Evolutionary conservation across 2,329 filamentous ascomycete species (phyloP).

Genomic region (Dendrostoma leiphaemia): DNA sequence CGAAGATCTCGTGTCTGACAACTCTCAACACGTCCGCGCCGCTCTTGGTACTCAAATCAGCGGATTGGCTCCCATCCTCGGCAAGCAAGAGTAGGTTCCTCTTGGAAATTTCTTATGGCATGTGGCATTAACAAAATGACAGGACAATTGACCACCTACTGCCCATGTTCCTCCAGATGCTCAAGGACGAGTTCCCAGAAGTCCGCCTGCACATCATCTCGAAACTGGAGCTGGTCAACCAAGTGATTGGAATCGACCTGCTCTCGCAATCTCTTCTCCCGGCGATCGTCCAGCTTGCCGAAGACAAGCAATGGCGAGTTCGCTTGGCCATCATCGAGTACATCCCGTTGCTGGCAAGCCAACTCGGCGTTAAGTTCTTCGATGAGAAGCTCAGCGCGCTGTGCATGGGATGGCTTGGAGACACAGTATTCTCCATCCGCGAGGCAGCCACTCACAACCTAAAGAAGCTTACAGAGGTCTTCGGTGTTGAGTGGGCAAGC

Average conservation of each 20-base stretch:
- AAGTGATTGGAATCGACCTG: slow-evolving; percentile 96
- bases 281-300: slow-evolving; percentile 93
- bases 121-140: slow-evolving; percentile 20
- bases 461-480: slow-evolving; percentile 98
- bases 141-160: slow-evolving; percentile 95
- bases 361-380: slow-evolving; percentile 96
- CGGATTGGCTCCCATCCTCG: slow-evolving; percentile 91
- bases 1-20: slow-evolving; percentile 93
- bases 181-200: slow-evolving; percentile 98
- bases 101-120: not conserved
- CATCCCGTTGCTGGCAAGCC: slow-evolving; percentile 91
- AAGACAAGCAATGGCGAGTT: slow-evolving; percentile 99
- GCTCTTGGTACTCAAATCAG: slow-evolving; percentile 96
- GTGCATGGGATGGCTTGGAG: slow-evolving; percentile 98
- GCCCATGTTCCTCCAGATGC: slow-evolving; percentile 98
- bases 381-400: slow-evolving; percentile 93
- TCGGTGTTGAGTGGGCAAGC: slow-evolving; percentile 96
- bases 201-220: slow-evolving; percentile 98
- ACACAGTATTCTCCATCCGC: slow-evolving; percentile 97
- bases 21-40: slow-evolving; percentile 93
- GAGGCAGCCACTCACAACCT: slow-evolving; percentile 97
- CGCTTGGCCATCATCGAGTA: slow-evolving; percentile 98
- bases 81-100: slow-evolving; percentile 86
- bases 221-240: slow-evolving; percentile 98
- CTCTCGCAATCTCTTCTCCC: slow-evolving; percentile 95